phyloP scores from a whole-genome alignment of 2,329 filamentous ascomycete genomes.

The Aureobasidium mangrovei region DNA sequence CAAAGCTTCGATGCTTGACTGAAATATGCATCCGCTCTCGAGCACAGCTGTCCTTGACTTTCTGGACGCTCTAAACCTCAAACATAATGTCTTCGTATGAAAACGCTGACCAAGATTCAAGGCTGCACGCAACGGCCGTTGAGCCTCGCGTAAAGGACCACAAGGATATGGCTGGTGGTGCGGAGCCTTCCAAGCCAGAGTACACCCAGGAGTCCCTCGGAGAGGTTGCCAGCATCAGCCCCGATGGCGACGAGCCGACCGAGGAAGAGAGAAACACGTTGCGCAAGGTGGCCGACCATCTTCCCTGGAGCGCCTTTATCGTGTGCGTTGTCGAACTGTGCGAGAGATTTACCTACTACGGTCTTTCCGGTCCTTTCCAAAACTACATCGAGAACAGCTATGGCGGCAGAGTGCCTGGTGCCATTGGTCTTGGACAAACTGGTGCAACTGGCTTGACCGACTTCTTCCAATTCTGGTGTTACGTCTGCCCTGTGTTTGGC shows the following conservation, averaged over 20 bases:
- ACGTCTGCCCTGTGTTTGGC: conserved; percentile 37
- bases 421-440: conserved; percentile 33
- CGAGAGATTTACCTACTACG: conserved; percentile 41
- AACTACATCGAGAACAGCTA: conserved; percentile 41
- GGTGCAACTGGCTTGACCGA: conserved; percentile 38
- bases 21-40: no score
- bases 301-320: conserved; percentile 39
- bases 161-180: conserved; percentile 14
- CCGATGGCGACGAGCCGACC: conserved; percentile 32
- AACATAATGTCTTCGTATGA: neutral
- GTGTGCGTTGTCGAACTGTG: conserved; percentile 43
- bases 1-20: no score
- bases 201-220: neutral
- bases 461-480: conserved; percentile 43
- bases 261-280: conserved; percentile 36
- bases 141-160: conserved; percentile 5
- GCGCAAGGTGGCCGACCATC: conserved; percentile 37
- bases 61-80: no score
- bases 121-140: conserved; percentile 13
- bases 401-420: conserved; percentile 32
- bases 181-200: conserved; percentile 7
- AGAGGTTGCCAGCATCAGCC: conserved; percentile 15
- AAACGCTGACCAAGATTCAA: neutral
- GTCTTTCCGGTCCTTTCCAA: conserved; percentile 39
- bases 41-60: no score